A percentile compares a stretch with the other conserved stretches of the same genome.
These are phyloP conservation scores for Fennellomyces sp. DNA, from an alignment of 371 early-diverging fungal genomes.

Conservation along the genomic window DNA sequence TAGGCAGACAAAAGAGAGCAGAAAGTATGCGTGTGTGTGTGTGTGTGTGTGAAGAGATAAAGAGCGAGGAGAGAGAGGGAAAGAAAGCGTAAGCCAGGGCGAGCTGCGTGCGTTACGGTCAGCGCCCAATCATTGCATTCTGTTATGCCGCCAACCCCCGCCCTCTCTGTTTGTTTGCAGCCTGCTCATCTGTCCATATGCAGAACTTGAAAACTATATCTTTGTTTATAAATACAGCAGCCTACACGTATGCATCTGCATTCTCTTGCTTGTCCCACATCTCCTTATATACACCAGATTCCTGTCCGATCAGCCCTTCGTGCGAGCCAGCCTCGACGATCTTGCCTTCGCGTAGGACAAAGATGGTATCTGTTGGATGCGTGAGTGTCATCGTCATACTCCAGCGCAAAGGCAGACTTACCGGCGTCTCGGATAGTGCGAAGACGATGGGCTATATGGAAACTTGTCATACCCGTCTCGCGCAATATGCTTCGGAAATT, in stretches of 20 bases:
- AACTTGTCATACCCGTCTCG: conserved; percentile 66
- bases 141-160: too few relatives aligned
- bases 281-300: conserved; percentile 72
- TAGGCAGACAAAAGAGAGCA: background rate
- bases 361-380: conserved; percentile 60
- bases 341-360: conserved; percentile 72
- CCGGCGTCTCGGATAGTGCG: conserved; percentile 81
- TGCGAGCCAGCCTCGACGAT: conserved; percentile 74
- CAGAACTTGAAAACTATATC: too few relatives aligned
- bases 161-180: too few relatives aligned
- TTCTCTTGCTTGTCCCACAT: conserved; percentile 88
- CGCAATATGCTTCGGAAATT: conserved; percentile 76
- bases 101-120: too few relatives aligned
- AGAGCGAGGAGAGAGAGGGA: background rate
- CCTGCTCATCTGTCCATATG: too few relatives aligned
- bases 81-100: background rate
- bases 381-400: background rate
- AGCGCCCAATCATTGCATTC: too few relatives aligned
- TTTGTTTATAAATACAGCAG: too few relatives aligned
- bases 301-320: conserved; percentile 58
- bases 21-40: background rate
- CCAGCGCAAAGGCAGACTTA: conserved; percentile 18
- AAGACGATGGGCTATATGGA: conserved; percentile 82
- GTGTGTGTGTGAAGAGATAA: background rate
- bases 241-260: conserved; percentile 1